Evolutionary conservation across 306 rosid genomes (phyloP).

Genomic region (Coriaria nepalensis): DNA sequence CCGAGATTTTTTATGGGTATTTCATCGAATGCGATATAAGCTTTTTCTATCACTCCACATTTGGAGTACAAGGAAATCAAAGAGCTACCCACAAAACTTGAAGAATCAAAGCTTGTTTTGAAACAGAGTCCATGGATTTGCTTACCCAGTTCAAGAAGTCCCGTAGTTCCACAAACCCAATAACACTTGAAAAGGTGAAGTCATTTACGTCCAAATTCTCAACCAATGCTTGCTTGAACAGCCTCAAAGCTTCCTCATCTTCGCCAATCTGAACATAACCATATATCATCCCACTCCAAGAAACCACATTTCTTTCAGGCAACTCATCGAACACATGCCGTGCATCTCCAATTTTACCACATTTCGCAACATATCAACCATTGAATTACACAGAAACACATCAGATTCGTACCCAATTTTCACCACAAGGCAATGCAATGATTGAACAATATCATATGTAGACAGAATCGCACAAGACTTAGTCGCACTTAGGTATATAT

Average conservation of each 20-base stretch:
- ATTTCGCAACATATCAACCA: constrained; percentile 60
- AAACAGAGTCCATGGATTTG: constrained; percentile 59
- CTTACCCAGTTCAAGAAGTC: constrained; percentile 65
- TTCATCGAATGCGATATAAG: constrained; percentile 54
- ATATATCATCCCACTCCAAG: constrained; percentile 80
- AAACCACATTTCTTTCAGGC: constrained; percentile 63
- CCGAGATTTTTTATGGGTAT: constrained; percentile 52
- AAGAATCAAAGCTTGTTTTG: constrained; percentile 53
- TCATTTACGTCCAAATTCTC: constrained; percentile 47
- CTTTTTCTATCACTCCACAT: constrained; percentile 67
- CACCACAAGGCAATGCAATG: constrained; percentile 37
- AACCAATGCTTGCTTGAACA: constrained; percentile 45
- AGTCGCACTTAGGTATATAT: constrained; percentile 51
- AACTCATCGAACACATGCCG: constrained; percentile 55
- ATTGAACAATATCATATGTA: constrained; percentile 25
- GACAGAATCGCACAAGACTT: constrained; percentile 53
- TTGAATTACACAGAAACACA: constrained; percentile 62
- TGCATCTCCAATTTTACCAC: constrained; percentile 31
- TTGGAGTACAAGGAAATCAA: constrained; percentile 58
- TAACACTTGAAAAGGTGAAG: constrained; percentile 67
- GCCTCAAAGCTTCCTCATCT: constrained; percentile 46
- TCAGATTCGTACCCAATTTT: constrained; percentile 41
- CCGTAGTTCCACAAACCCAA: constrained; percentile 53
- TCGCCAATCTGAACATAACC: constrained; percentile 54
- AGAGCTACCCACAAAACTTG: constrained; percentile 71